phyloP scores from a whole-genome alignment of 129 eudicot genomes.

The Flaveria sonorensis region DNA sequence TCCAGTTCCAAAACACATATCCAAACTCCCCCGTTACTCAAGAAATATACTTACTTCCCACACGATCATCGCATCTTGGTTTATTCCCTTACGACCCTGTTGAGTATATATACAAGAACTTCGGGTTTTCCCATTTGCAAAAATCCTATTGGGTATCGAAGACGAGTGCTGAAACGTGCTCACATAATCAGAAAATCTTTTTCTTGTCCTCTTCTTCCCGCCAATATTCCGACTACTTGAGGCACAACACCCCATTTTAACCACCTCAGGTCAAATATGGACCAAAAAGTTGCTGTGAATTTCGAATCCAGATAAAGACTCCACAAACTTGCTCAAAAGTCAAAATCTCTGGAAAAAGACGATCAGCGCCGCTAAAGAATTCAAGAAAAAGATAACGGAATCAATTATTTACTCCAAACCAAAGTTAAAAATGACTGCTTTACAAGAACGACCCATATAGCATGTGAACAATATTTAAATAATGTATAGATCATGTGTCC shows the following conservation, averaged over 20 bases:
- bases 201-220: slow-evolving; percentile 52
- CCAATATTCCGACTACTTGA: slow-evolving; percentile 64
- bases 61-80: slow-evolving; percentile 98
- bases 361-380: slow-evolving; percentile 35
- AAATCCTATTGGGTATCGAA: slow-evolving; percentile 69
- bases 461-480: slow-evolving; percentile 64
- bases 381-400: slow-evolving; percentile 23
- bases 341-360: slow-evolving; percentile 24
- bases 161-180: slow-evolving; percentile 58
- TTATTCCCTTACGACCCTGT: slow-evolving; percentile 96
- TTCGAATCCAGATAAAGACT: slow-evolving; percentile 25
- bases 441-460: slow-evolving; percentile 19
- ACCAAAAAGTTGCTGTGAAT: slow-evolving; percentile 31
- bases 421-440: slow-evolving; percentile 33
- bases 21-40: not conserved
- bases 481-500: slow-evolving; percentile 48
- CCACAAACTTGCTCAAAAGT: slow-evolving; percentile 51
- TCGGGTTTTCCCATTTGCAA: slow-evolving; percentile 75
- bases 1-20: not conserved
- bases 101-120: slow-evolving; percentile 88
- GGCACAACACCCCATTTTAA: slow-evolving; percentile 86
- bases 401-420: slow-evolving; percentile 29
- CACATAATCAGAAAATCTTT: slow-evolving; percentile 70
- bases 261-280: slow-evolving; percentile 31
- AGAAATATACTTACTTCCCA: slow-evolving; percentile 77